These are phyloP conservation scores for Diaporthe aspalathi DNA, from an alignment of 2,329 filamentous ascomycete genomes.

Conservation along the genomic window DNA sequence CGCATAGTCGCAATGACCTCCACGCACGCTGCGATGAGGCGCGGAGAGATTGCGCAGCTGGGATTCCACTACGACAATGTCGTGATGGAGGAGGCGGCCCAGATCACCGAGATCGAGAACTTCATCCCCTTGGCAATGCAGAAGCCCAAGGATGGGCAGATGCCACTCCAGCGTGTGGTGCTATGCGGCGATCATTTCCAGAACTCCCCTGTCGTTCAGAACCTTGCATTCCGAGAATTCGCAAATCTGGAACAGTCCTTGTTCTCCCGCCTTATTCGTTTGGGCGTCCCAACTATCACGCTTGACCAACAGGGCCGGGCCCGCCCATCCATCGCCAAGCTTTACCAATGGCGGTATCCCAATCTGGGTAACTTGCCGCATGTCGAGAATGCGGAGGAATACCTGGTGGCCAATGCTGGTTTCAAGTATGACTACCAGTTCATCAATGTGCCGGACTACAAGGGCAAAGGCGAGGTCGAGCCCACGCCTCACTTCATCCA, in stretches of 20 bases:
- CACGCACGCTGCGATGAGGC: slow-evolving; percentile 94
- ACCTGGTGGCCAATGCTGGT: slow-evolving; percentile 85
- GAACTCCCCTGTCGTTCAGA: slow-evolving; percentile 96
- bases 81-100: slow-evolving; percentile 97
- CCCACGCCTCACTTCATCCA: slow-evolving; percentile 95
- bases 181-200: slow-evolving; percentile 96
- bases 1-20: slow-evolving; percentile 98
- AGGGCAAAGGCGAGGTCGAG: slow-evolving; percentile 87
- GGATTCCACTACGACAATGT: slow-evolving; percentile 98
- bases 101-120: slow-evolving; percentile 97
- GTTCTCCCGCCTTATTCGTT: slow-evolving; percentile 88
- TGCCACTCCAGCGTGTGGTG: slow-evolving; percentile 86
- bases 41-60: slow-evolving; percentile 89
- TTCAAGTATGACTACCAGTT: slow-evolving; percentile 97
- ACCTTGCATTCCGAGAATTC: slow-evolving; percentile 92
- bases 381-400: slow-evolving; percentile 77
- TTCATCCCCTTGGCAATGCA: slow-evolving; percentile 97
- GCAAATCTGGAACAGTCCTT: slow-evolving; percentile 96
- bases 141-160: slow-evolving; percentile 77
- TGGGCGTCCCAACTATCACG: slow-evolving; percentile 90
- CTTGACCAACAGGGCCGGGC: slow-evolving; percentile 95
- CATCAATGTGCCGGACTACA: slow-evolving; percentile 94
- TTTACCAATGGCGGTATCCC: slow-evolving; percentile 95
- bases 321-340: slow-evolving; percentile 83
- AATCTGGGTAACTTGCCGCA: slow-evolving; percentile 82